phyloP scores from a whole-genome alignment of 2,329 filamentous ascomycete genomes.

The Fusarium goolgardi region DNA sequence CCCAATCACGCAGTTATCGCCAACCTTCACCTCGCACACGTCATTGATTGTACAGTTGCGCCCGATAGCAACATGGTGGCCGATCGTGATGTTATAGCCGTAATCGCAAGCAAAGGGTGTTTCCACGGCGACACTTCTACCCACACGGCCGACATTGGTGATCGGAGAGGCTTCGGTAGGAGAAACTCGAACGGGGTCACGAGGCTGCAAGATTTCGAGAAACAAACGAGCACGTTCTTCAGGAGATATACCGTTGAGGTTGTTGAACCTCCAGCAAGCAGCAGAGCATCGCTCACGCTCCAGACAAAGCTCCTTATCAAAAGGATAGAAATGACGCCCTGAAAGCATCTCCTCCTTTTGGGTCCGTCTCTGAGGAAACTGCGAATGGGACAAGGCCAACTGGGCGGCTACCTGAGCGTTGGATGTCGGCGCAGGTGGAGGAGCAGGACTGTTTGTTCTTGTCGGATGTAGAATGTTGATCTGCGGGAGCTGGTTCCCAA shows the following conservation, averaged over 20 bases:
- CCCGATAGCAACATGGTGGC: slow-evolving; percentile 84
- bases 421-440: slow-evolving; percentile 54
- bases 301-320: slow-evolving; percentile 78
- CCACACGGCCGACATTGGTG: slow-evolving; percentile 71
- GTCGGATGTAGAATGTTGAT: slow-evolving; percentile 67
- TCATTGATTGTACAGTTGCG: slow-evolving; percentile 89
- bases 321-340: slow-evolving; percentile 82
- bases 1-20: slow-evolving; percentile 79
- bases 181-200: slow-evolving; percentile 66
- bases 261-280: slow-evolving; percentile 88
- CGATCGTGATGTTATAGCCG: slow-evolving; percentile 92
- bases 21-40: slow-evolving; percentile 84
- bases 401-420: slow-evolving; percentile 69
- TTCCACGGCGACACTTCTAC: slow-evolving; percentile 82
- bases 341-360: slow-evolving; percentile 93
- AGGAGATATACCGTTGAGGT: slow-evolving; percentile 74
- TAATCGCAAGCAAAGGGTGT: slow-evolving; percentile 94
- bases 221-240: slow-evolving; percentile 77
- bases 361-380: slow-evolving; percentile 63
- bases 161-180: slow-evolving; percentile 64
- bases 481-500: slow-evolving; percentile 65
- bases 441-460: slow-evolving; percentile 61
- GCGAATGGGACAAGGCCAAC: slow-evolving; percentile 67
- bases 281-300: slow-evolving; percentile 87
- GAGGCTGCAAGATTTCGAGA: slow-evolving; percentile 75